A percentile compares a stretch with the other conserved stretches of the same genome.
Evolutionary conservation across 2,329 filamentous ascomycete species (phyloP).

Genomic region (Thelonectria rubi): DNA sequence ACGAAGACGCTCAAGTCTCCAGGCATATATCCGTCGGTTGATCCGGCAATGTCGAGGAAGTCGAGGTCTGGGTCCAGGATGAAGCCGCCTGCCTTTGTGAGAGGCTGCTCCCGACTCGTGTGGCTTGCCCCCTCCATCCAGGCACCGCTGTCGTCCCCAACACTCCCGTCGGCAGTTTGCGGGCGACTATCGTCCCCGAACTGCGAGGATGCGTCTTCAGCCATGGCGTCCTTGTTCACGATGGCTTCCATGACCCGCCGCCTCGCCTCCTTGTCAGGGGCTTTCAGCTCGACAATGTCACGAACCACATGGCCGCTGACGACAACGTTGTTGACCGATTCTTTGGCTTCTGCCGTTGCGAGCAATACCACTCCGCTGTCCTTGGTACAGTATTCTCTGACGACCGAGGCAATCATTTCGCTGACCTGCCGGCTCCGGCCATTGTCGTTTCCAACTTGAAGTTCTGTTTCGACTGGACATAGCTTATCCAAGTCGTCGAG

Average conservation of each 20-base stretch:
- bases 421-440: slow-evolving; percentile 91
- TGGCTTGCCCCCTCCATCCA: slow-evolving; percentile 82
- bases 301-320: slow-evolving; percentile 91
- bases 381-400: slow-evolving; percentile 82
- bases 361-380: slow-evolving; percentile 86
- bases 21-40: slow-evolving; percentile 98
- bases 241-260: slow-evolving; percentile 85
- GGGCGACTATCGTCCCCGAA: slow-evolving; percentile 61
- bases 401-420: slow-evolving; percentile 84
- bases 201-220: slow-evolving; percentile 50
- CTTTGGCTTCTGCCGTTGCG: slow-evolving; percentile 92
- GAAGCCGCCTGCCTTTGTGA: slow-evolving; percentile 67
- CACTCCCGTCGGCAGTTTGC: slow-evolving; percentile 64
- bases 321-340: slow-evolving; percentile 88
- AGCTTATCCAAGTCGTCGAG: slow-evolving; percentile 93
- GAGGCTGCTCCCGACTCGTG: slow-evolving; percentile 53
- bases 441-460: slow-evolving; percentile 94
- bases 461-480: slow-evolving; percentile 91
- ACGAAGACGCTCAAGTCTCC: slow-evolving; percentile 89
- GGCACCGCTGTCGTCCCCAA: slow-evolving; percentile 64
- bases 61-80: slow-evolving; percentile 80
- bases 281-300: slow-evolving; percentile 89
- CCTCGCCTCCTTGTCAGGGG: slow-evolving; percentile 90
- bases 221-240: slow-evolving; percentile 63
- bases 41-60: slow-evolving; percentile 89